Conservation (phyloP, 2,329 filamentous ascomycete species). For the Phyllosticta citriasiana region DNA sequence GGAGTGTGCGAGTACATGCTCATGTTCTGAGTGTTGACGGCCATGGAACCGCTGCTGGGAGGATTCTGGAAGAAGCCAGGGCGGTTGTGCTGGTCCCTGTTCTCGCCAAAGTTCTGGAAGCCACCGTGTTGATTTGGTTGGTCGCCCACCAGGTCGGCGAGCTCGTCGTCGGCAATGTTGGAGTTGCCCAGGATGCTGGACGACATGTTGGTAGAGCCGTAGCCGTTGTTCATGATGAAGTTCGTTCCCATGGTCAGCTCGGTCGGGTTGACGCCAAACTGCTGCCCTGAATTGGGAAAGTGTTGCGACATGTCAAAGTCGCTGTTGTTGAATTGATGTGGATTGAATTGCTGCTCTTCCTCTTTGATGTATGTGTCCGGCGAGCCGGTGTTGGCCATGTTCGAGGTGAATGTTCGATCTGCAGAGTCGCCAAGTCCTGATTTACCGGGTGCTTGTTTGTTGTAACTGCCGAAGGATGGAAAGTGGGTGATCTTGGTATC, state of each 20-base stretch:
- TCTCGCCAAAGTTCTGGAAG: slow-evolving; percentile 44
- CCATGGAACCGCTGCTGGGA: slow-evolving; percentile 27
- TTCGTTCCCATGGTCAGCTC: slow-evolving; percentile 65
- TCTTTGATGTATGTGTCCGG: slow-evolving; percentile 56
- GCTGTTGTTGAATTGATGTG: slow-evolving; percentile 38
- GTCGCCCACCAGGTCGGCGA: slow-evolving; percentile 59
- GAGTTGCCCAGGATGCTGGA: slow-evolving; percentile 70
- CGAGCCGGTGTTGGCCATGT: slow-evolving; percentile 46
- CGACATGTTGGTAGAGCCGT: slow-evolving; percentile 47
- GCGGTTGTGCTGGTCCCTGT: slow-evolving; percentile 45
- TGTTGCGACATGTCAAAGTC: slow-evolving; percentile 44
- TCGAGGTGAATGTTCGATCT: slow-evolving; percentile 31
- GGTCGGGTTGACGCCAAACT: slow-evolving; percentile 64
- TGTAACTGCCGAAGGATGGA: slow-evolving; percentile 30
- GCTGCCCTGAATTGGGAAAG: slow-evolving; percentile 27
- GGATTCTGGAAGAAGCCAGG: slow-evolving; percentile 36
- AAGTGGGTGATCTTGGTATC: slow-evolving; percentile 32
- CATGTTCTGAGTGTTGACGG: slow-evolving; percentile 46
- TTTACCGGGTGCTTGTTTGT: slow-evolving; percentile 24
- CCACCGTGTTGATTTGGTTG: slow-evolving; percentile 20
- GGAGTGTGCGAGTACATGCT: slow-evolving; percentile 84
- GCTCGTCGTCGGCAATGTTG: slow-evolving; percentile 77
- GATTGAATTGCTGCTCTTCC: slow-evolving; percentile 52
- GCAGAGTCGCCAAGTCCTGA: slow-evolving; percentile 28
- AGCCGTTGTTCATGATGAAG: slow-evolving; percentile 45